Base-by-base conservation (phyloP, 306 rosid genomes). In the Cucurbita moschata region DNA sequence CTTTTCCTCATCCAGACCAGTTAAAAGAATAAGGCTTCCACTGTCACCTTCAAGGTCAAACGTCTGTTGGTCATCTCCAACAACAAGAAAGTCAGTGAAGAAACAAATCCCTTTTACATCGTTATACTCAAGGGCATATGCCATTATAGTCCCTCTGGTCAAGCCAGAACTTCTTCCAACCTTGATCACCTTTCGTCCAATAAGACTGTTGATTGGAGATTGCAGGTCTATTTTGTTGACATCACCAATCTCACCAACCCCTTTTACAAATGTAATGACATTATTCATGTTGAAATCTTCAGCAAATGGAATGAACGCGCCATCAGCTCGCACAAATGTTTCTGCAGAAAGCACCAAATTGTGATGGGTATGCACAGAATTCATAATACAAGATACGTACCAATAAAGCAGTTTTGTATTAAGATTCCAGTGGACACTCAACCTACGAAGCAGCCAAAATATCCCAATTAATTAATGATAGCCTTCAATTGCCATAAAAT, bases 31-130 rank as follows among this genome's bases (percentile, higher is more conserved):
- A 81, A 95, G 99, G 73, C 99, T 95, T 77, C 99, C 99, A 79
- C 99, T 95, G 68, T 95, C 99, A 61, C 99, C 99, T 84, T 94
- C 99, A 76, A 94, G 97, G 78, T 94, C 99, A 85, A 94, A 94
- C 7, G 95, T 91, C 88, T 94, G 92, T 81, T 85, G 97, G 83
- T 94, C 89, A 87, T 94, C 97, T 21, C 99, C 99, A 72, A 95
- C 96, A 75, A 95, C 99, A 72, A 95, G 96, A 95, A 95, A 91
- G 84, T 95, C 99, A 0, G 99, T 95, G 77, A 95, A 88, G 87
- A 91, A 95, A 84, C 99, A 95, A 77, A 91, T 95, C 79, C 97
- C 99, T 66, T 91, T 95, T 69, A 89, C 99, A 40, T 95, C 99
- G 75, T 95, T 95, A 80, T 95, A 95, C 85, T 95, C 99, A 5